Conservation (phyloP, 1,284 basidiomycete genomes). For the Trametes sp. region DNA sequence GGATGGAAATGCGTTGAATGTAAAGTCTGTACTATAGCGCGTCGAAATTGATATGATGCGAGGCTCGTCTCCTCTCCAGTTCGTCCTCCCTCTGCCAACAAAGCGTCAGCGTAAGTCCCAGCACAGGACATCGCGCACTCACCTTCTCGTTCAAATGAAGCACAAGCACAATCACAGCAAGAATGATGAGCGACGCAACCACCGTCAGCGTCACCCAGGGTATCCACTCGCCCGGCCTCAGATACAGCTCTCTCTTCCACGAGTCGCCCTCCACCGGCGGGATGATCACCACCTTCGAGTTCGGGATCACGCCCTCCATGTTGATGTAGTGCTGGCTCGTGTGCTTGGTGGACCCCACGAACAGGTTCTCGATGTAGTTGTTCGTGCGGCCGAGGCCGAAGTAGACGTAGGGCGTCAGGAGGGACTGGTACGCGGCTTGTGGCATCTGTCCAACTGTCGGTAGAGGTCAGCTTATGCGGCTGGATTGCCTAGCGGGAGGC, state of each 20-base stretch:
- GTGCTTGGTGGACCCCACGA: constrained; percentile 88
- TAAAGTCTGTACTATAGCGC: constrained; percentile 65
- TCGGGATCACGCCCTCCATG: constrained; percentile 97
- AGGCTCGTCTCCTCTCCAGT: constrained; percentile 82
- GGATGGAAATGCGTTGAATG: constrained; percentile 20
- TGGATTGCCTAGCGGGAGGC: background rate
- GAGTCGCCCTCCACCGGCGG: constrained; percentile 66
- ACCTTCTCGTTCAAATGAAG: constrained; percentile 94
- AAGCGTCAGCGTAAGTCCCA: constrained; percentile 1
- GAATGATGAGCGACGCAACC: constrained; percentile 72
- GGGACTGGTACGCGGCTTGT: constrained; percentile 89
- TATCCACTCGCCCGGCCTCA: constrained; percentile 97
- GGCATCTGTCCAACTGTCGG: constrained; percentile 88
- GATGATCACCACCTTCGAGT: constrained; percentile 95
- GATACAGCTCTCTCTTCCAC: constrained; percentile 92
- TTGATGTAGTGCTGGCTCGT: constrained; percentile 78
- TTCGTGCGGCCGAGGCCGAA: constrained; percentile 99
- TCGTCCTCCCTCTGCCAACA: constrained; percentile 85
- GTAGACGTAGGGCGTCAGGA: constrained; percentile 93
- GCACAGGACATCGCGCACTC: constrained; percentile 36
- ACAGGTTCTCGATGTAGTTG: constrained; percentile 98
- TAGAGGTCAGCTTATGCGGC: constrained; percentile 10
- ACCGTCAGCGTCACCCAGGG: constrained; percentile 94
- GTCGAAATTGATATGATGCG: constrained; percentile 97
- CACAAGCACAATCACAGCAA: constrained; percentile 87